Evolutionary conservation across 805 yeast genomes (phyloP), one percentile per base, ranked within the genome.

Genomic region (Candida orba): DNA sequence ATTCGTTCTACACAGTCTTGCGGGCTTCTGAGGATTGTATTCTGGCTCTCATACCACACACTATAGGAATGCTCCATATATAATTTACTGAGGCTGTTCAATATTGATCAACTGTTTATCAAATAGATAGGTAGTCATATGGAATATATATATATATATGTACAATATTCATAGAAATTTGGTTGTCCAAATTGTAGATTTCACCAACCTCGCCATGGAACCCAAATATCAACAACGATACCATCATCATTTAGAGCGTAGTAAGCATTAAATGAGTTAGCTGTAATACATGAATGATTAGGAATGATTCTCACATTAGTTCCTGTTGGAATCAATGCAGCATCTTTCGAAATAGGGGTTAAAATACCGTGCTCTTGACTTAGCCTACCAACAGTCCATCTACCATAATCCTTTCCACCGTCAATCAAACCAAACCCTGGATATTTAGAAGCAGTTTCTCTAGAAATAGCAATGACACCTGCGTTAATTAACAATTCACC

Each of bases 341-440:
- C 50, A 5, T 40, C 36, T 8, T 45, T 36, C 33, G 40, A 22
- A 45, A 43, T 45, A 3, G 85, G 80, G n/a, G 64, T 67, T 39
- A 84, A 61, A 34, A 85, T 79, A 10, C 93, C 95, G 57, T 85
- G 95, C 54, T 85, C 95, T 59, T 85, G 93, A 44, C 85, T 77
- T 38, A 85, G 60, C 51, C 89, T 69, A 31, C 78, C 84, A 12
- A 85, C 77, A 38, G 62, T 59, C 90, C 90, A 84, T 37, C 71
- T 65, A 7, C 71, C 75, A 52, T 67, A 75, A 1, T 66, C 65
- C 13, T 62, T 51, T 1, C 74, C 72, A 2, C 53, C 51, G 25
- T 60, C 43, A 2, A 78, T 62, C n/a, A 60, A 53, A 4, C 90
- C 91, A 56, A 62, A 71, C 0, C 91, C 91, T 15, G 78, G 75